Conservation (phyloP, 352 stramenopile species). For the Elongisporangium undulatum region DNA sequence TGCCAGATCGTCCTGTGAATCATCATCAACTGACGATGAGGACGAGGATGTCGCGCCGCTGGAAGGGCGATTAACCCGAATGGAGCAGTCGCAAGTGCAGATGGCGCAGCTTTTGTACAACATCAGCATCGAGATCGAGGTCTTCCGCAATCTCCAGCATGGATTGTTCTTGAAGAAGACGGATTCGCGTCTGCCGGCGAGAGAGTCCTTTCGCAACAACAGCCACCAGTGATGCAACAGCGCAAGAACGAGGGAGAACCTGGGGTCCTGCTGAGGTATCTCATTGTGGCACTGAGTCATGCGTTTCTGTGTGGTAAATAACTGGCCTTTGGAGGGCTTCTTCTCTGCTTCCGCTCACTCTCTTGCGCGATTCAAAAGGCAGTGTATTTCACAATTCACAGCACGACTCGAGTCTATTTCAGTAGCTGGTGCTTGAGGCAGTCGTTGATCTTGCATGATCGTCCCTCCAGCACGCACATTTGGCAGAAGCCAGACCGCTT, state of each 20-base stretch:
- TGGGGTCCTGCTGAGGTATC: no score
- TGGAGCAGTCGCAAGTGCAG: not conserved
- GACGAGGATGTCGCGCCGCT: not conserved
- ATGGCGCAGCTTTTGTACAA: not conserved
- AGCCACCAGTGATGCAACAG: not conserved
- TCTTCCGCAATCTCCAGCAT: not conserved
- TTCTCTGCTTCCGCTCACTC: no score
- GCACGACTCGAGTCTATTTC: constrained; percentile 11
- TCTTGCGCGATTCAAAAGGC: no score
- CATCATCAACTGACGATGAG: not conserved
- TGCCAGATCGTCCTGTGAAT: not conserved
- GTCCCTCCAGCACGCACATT: constrained; percentile 49
- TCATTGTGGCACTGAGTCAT: no score
- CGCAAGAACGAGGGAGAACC: not conserved
- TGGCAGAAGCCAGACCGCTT: constrained; percentile 57
- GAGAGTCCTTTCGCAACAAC: not conserved
- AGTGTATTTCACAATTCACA: not conserved
- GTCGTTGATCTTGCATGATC: constrained; percentile 56
- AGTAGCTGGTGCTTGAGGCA: constrained; percentile 60
- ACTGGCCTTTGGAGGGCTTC: no score
- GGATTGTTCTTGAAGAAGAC: not conserved
- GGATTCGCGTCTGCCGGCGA: not conserved
- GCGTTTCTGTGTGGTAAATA: no score
- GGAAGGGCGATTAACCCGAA: not conserved
- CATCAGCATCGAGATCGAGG: not conserved